phyloP scores from a whole-genome alignment of 177 flowering plant species.

The Vitis hybrid region DNA sequence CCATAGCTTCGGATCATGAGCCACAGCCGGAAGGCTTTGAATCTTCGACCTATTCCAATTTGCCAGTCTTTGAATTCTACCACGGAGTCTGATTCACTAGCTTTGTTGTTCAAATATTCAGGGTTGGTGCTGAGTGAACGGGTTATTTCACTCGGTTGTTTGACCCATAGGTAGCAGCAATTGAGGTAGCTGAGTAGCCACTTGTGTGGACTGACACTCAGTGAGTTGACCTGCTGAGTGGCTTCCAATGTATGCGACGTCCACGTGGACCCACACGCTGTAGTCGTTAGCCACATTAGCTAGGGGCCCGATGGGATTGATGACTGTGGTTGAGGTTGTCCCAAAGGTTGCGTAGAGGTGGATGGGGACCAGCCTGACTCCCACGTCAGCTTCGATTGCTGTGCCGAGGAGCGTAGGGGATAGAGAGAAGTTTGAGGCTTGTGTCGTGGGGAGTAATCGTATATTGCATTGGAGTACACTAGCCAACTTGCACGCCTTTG shows the following conservation, averaged over 20 bases:
- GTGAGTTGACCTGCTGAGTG: conserved; percentile 39
- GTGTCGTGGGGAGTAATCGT: conserved; percentile 28
- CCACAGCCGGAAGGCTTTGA: conserved; percentile 51
- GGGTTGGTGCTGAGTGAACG: conserved; percentile 39
- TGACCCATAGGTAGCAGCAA: conserved; percentile 60
- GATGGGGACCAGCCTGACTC: conserved; percentile 50
- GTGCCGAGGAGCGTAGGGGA: conserved; percentile 21
- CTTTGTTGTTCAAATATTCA: conserved; percentile 45
- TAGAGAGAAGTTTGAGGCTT: conserved; percentile 27
- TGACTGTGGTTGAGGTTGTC: conserved; percentile 65
- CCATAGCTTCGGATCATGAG: conserved; percentile 47
- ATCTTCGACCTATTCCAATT: conserved; percentile 43
- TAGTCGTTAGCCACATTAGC: conserved; percentile 35
- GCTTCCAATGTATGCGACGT: conserved; percentile 62
- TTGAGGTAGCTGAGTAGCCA: conserved; percentile 57
- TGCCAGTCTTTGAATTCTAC: conserved; percentile 71
- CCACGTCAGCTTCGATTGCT: conserved; percentile 41
- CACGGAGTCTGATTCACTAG: conserved; percentile 37
- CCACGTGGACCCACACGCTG: conserved; percentile 62
- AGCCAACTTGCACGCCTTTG: conserved; percentile 45
- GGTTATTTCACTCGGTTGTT: conserved; percentile 19
- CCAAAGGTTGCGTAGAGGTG: conserved; percentile 56
- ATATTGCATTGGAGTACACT: conserved; percentile 44
- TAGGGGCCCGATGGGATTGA: conserved; percentile 44
- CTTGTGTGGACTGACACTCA: conserved; percentile 57